phyloP scores from a whole-genome alignment of 306 rosid species.

The Cyclanthera cordifolia region DNA sequence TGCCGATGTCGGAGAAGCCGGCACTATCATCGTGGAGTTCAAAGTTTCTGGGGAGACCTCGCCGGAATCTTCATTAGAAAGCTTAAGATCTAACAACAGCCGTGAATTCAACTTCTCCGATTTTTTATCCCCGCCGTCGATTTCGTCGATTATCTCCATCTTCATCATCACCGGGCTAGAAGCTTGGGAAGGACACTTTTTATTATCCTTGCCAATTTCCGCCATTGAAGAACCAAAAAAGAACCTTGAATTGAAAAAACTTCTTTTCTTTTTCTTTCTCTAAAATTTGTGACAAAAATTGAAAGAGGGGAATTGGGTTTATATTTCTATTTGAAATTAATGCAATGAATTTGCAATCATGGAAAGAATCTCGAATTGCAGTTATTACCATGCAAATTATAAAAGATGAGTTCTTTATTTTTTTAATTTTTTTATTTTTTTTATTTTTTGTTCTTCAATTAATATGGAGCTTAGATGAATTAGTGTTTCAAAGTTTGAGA shows the following conservation, averaged over 20 bases:
- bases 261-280: neutral
- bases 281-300: conserved; percentile 9
- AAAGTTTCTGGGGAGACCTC: conserved; percentile 18
- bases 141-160: neutral
- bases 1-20: conserved; percentile 13
- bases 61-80: conserved; percentile 15
- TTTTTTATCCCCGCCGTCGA: neutral
- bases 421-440: neutral
- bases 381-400: conserved; percentile 16
- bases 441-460: neutral
- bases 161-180: conserved; percentile 17
- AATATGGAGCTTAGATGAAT: conserved; percentile 6
- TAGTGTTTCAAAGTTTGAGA: neutral
- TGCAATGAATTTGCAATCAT: conserved; percentile 15
- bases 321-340: conserved; percentile 28
- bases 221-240: conserved; percentile 23
- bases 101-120: conserved; percentile 16
- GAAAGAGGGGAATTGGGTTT: conserved; percentile 12
- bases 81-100: conserved; percentile 26
- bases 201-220: neutral
- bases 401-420: too few species aligned
- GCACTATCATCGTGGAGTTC: conserved; percentile 3
- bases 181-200: conserved; percentile 25
- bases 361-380: conserved; percentile 23
- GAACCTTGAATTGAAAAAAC: too few species aligned